Conservation (phyloP, 176 grass and related monocot genomes). For the Cymbopogon citratus region DNA sequence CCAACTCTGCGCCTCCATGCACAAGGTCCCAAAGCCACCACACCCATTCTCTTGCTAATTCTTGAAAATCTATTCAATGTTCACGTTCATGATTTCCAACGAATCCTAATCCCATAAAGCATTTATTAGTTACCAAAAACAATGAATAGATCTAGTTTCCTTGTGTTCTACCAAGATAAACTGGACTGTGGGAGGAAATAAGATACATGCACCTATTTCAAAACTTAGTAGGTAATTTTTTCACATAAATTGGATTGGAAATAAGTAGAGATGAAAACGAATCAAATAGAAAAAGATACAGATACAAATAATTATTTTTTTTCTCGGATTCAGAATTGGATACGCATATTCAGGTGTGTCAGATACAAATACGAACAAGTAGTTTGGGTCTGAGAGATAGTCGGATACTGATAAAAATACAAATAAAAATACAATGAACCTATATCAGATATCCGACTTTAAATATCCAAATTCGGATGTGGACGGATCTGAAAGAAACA, state of each 20-base stretch:
- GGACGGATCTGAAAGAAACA: not conserved
- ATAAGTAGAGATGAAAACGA: not conserved
- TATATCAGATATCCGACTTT: not conserved
- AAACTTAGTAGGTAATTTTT: not conserved
- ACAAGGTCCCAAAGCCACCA: not conserved
- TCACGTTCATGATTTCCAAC: not conserved
- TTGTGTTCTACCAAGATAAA: not conserved
- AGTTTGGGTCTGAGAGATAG: not conserved
- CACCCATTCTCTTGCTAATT: not conserved
- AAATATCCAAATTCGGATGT: not conserved
- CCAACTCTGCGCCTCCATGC: not conserved
- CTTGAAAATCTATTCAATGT: not conserved
- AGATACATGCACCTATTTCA: not conserved
- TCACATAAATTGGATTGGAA: not conserved
- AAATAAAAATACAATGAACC: not conserved
- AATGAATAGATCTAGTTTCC: not conserved
- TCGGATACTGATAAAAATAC: not conserved
- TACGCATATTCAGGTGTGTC: not conserved
- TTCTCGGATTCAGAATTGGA: not conserved
- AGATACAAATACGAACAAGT: not conserved
- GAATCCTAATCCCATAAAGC: not conserved
- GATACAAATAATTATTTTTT: not conserved
- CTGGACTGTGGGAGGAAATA: not conserved
- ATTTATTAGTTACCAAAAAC: not conserved
- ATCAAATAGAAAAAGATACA: not conserved